Percentiles rank a stretch among this genome's conserved stretches.
These are phyloP conservation scores for Picochlorum sp. DNA, from an alignment of 139 green algal genomes.

Conservation along the genomic window DNA sequence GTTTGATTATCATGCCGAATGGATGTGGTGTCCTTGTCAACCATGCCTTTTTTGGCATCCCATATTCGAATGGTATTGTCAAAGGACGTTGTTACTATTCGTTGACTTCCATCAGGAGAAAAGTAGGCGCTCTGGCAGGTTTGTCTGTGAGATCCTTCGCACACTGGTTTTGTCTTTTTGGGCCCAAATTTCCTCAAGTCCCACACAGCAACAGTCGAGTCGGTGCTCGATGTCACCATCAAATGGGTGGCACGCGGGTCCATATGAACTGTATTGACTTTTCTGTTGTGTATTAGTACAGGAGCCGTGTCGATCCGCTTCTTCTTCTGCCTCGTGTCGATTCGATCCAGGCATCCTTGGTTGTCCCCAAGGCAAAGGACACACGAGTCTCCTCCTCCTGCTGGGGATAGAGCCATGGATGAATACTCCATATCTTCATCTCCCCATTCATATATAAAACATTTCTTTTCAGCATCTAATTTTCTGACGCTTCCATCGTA, in stretches of 20 bases:
- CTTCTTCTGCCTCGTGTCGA: slow-evolving; percentile 9
- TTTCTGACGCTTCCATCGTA: slow-evolving; percentile 62
- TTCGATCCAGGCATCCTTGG: slow-evolving; percentile 10
- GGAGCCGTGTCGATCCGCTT: background rate
- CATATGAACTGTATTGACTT: slow-evolving; percentile 52
- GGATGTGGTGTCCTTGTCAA: background rate
- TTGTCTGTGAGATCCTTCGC: background rate
- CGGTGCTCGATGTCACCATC: slow-evolving; percentile 60
- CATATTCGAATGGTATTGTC: slow-evolving; percentile 64
- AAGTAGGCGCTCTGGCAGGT: slow-evolving; percentile 56
- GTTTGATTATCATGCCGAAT: slow-evolving; percentile 60
- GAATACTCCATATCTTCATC: slow-evolving; percentile 39
- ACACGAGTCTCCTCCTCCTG: slow-evolving; percentile 28
- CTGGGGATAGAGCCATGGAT: slow-evolving; percentile 32
- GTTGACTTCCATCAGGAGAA: slow-evolving; percentile 29
- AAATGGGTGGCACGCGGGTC: slow-evolving; percentile 11
- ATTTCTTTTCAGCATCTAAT: slow-evolving; percentile 38
- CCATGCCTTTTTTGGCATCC: slow-evolving; percentile 27
- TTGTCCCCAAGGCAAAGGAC: slow-evolving; percentile 24
- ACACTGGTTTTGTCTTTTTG: slow-evolving; percentile 10
- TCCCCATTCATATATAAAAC: slow-evolving; percentile 4
- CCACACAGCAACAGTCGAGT: slow-evolving; percentile 57
- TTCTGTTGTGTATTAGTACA: slow-evolving; percentile 31
- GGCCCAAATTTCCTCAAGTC: slow-evolving; percentile 43
- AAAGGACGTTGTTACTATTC: slow-evolving; percentile 48